Evolutionary conservation across 768 basidiomycete species (phyloP).

Genomic region (Pulveroboletus frians): DNA sequence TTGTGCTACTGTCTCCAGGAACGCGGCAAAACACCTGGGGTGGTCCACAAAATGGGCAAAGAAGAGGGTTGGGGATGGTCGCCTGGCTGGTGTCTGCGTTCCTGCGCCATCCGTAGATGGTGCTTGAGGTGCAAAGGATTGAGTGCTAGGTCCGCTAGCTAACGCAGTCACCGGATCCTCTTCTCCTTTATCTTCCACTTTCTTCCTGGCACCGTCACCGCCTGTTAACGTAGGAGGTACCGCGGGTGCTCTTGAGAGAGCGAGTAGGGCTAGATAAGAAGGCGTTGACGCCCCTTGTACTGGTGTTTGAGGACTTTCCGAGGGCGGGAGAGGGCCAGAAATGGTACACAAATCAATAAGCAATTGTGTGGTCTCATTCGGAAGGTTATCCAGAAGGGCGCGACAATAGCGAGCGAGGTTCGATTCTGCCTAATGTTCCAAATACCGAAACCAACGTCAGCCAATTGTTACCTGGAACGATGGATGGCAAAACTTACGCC

Average conservation of each 20-base stretch:
- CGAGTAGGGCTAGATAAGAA: slow-evolving; percentile 78
- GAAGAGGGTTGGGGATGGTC: slow-evolving; percentile 78
- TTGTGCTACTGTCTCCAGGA: slow-evolving; percentile 81
- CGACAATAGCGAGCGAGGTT: slow-evolving; percentile 87
- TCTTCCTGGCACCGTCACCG: slow-evolving; percentile 20
- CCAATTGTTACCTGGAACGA: background rate
- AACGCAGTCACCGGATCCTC: slow-evolving; percentile 16
- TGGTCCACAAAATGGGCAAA: slow-evolving; percentile 96
- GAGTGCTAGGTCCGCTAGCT: slow-evolving; percentile 27
- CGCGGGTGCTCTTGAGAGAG: slow-evolving; percentile 55
- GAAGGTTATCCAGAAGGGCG: slow-evolving; percentile 74
- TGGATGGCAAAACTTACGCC: slow-evolving; percentile 48
- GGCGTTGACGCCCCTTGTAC: slow-evolving; percentile 33
- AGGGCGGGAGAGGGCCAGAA: slow-evolving; percentile 40
- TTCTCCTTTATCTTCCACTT: slow-evolving; percentile 8
- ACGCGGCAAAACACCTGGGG: slow-evolving; percentile 72
- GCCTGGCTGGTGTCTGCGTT: slow-evolving; percentile 37
- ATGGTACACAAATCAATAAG: slow-evolving; percentile 90
- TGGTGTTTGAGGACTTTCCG: slow-evolving; percentile 18
- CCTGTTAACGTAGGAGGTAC: slow-evolving; percentile 39
- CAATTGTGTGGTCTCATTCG: slow-evolving; percentile 84
- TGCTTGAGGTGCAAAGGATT: slow-evolving; percentile 6
- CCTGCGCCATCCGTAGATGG: slow-evolving; percentile 7
- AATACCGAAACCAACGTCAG: background rate
- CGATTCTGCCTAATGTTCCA: slow-evolving; percentile 65